Base-by-base conservation (phyloP, 106 monocot genomes). In the Acorus gramineus region DNA sequence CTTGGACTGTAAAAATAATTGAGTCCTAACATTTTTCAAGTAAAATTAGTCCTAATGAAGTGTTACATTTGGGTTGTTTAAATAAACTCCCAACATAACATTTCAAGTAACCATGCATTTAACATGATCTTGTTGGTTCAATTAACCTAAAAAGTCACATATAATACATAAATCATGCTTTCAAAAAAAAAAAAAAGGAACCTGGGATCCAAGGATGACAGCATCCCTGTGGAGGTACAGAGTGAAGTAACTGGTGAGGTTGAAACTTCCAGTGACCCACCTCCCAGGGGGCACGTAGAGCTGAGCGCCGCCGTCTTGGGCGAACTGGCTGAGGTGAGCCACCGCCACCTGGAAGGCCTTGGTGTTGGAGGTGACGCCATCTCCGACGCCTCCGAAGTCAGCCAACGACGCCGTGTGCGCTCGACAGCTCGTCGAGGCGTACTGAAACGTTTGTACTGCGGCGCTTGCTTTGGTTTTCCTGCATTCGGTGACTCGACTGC, bases 301-400 rank as follows among this genome's bases (percentile, higher is more conserved):
- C 68, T 84, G 66, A 3, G 69, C 78, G 44, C 87, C 87, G 47
- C 79, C 86, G 14, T 60, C 61, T 7, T 52, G 55, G 14, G 71
- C 52, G 59, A 69, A 78, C 62, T 76, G 74, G 12, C 63, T 52
- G 4, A 88, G 73, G 47, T 73, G 62, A 8, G 44, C 75, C 13
- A 88, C 70, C 9, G 87, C 87, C 11, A 71, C 64, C 49, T 49
- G 66, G 68, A 88, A 88, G 2, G 87, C 87, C 66, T 57, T 55
- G 46, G 90, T 95, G 84, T 95, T 95, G 44, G 82, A 87, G 3
- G 86, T 87, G 3, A 47, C 55, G 7, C 95, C 90, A 72, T 95
- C 95, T 7, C 84, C 85, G 2, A 95, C 87, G 0, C 72, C 95
- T 9, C 95, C 95, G 70, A 95, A 95, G 13, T 95, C 90, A 64